Conservation (phyloP, 2,329 filamentous ascomycete genomes). For the Microsporum audouinii region DNA sequence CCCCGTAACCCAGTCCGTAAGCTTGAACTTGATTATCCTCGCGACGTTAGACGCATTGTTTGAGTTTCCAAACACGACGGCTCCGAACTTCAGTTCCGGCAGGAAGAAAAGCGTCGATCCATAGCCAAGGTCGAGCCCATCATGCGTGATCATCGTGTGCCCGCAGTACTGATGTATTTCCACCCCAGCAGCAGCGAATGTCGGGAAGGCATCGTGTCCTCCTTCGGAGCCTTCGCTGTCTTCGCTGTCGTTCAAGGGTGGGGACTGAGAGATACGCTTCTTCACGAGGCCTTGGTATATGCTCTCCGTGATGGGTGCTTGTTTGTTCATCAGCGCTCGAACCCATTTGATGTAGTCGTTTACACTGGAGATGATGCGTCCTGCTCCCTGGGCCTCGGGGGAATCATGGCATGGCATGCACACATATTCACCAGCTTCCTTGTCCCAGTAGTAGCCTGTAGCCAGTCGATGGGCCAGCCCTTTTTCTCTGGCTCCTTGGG, state of each 20-base stretch:
- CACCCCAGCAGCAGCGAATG: slow-evolving; percentile 4
- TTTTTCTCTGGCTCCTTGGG: background rate
- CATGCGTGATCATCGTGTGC: slow-evolving; percentile 8
- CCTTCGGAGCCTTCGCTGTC: slow-evolving; percentile 6
- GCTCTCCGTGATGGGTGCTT: slow-evolving; percentile 17
- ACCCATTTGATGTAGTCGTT: slow-evolving; percentile 25
- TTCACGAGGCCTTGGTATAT: slow-evolving; percentile 18
- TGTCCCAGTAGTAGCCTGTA: slow-evolving; percentile 34
- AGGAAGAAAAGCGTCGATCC: background rate
- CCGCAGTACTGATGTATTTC: slow-evolving; percentile 6
- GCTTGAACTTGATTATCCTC: background rate
- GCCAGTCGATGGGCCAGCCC: slow-evolving; percentile 28
- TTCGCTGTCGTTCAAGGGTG: slow-evolving; percentile 3
- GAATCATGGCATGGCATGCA: slow-evolving; percentile 18
- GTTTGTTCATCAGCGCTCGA: slow-evolving; percentile 21
- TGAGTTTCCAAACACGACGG: background rate
- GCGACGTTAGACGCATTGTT: background rate
- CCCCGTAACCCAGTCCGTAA: slow-evolving; percentile 19
- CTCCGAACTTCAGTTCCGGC: background rate
- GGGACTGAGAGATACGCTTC: slow-evolving; percentile 18
- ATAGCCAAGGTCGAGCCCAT: background rate
- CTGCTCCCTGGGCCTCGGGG: slow-evolving; percentile 32
- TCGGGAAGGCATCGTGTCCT: slow-evolving; percentile 15
- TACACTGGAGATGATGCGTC: slow-evolving; percentile 29
- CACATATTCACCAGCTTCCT: slow-evolving; percentile 15